Evolutionary conservation across 768 basidiomycete species (phyloP), one percentile per base, ranked within the genome.

Genomic region (Boletus pseudopeckii): DNA sequence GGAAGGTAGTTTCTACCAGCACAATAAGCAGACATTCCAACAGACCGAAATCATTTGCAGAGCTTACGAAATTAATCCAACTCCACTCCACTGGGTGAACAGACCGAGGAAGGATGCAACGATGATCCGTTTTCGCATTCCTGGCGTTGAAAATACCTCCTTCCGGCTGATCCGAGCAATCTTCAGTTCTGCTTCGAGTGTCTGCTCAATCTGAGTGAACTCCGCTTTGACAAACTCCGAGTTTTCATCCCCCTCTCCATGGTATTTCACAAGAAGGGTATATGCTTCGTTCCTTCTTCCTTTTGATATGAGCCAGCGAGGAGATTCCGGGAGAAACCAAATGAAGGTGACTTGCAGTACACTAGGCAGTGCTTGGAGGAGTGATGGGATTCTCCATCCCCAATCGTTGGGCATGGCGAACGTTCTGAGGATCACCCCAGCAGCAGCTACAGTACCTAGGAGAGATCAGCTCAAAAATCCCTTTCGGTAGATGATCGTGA

Each of bases 331-430:
- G 15, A 85, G 69, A 61, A 82, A 80, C 62, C 69, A 77, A 46
- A 86, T 73, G 65, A 86, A 82, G 26, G 58, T 53, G 42, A 85
- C 62, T 56, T 86, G 84, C 18, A 85, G 66, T 11, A 74, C 28
- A 53, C 77, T 79, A 1, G 85, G 85, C 1, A 76, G 62, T 33
- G 79, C 58, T 64, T 86, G 85, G 6, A 85, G 74, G n/a, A 83
- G 80, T 0, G 60, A 65, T 0, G 84, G 85, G 18, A 86, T 83
- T n/a, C 84, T 76, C 85, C 85, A 86, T 8, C 80, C 82, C 83
- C 83, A 84, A 59, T 81, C 76, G 47, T 59, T 77, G 0, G 60
- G 44, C 75, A 86, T 82, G 8, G 71, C 55, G 72, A 86, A 88
- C 0, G 87, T 87, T 7, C 82, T 81, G 37, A 86, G 78, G 0